Evolutionary conservation across 1,139 yeast genomes (phyloP), one percentile per base, ranked within the genome.

Genomic region (Meyerozyma sp.): DNA sequence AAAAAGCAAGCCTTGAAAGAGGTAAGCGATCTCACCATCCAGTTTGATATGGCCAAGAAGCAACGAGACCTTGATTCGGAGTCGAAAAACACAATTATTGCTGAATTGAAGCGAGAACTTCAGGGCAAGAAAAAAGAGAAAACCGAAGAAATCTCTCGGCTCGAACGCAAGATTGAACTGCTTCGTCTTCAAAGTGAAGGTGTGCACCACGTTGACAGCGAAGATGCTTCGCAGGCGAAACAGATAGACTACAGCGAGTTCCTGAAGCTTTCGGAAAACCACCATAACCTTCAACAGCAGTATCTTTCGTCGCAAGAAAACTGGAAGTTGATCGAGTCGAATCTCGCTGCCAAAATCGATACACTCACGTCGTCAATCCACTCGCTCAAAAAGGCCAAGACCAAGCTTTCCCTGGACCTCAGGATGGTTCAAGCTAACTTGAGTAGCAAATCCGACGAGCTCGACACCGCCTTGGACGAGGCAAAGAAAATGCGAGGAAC

Each of bases 291-390:
- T 23, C 91, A 84, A 54, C 70, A 77, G 9, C 90, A 84, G 54
- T 84, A 82, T 55, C 68, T 82, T 7, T 73, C 81, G 20, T 84
- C 90, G 0, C 78, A 78, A 42, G 82, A 78, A 44, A 81, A 79
- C 55, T 84, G 90, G 89, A 75, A 78, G 42, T 66, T 74, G 11
- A 75, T 82, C 32, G 91, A 85, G 54, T 64, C 77, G 26, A 70
- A 73, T 30, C 61, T 84, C 44, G 65, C 73, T 40, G 56, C 62
- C 13, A 77, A 78, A 45, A 66, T 81, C 8, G 69, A 75, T 21
- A 62, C 63, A 32, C 62, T 83, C 36, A 73, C 77, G 32, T 49
- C 58, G 14, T 59, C 68, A 3, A 49, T 70, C 2, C 79, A 75
- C 8, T 42, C 55, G 1, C 48, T 66, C 39, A 71, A 66, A 45